Conservation (phyloP, 1,139 yeast genomes). For the Hemisphaericaspora subhashii region DNA sequence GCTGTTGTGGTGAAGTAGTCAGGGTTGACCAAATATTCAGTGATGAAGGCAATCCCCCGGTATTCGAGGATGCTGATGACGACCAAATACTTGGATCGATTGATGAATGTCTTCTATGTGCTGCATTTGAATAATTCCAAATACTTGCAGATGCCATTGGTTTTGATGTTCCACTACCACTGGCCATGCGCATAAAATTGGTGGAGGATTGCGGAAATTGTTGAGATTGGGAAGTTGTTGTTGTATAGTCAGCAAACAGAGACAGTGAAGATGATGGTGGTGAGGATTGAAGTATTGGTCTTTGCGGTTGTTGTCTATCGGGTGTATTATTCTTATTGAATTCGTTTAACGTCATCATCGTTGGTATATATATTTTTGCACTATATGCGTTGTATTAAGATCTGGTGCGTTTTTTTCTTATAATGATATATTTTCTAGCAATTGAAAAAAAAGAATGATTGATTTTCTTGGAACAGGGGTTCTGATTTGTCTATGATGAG, state of each 20-base stretch:
- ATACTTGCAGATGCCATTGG: background rate
- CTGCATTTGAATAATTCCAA: slow-evolving; percentile 4
- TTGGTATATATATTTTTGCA: background rate
- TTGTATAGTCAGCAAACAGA: background rate
- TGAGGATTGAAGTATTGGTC: slow-evolving; percentile 1
- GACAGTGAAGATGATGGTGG: background rate
- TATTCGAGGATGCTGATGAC: too few species aligned
- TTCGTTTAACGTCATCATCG: slow-evolving; percentile 7
- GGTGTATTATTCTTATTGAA: background rate
- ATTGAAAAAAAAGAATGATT: too few species aligned
- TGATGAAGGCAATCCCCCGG: background rate
- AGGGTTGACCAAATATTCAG: slow-evolving; percentile 4
- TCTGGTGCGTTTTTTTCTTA: slow-evolving; percentile 1
- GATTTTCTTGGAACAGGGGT: too few species aligned
- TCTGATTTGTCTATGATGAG: too few species aligned
- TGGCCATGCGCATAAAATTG: background rate
- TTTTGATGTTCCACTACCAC: background rate
- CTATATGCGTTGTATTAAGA: background rate
- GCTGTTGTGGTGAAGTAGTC: slow-evolving; percentile 1
- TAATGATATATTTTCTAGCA: background rate
- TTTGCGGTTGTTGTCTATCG: background rate
- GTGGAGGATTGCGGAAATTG: background rate
- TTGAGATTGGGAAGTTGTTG: slow-evolving; percentile 4
- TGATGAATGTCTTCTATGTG: slow-evolving; percentile 6
- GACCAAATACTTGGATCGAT: slow-evolving; percentile 6